Percentiles rank a stretch among this genome's conserved stretches.
Conservation (phyloP, 2,329 filamentous ascomycete species). For the Fusarium bactridioides region DNA sequence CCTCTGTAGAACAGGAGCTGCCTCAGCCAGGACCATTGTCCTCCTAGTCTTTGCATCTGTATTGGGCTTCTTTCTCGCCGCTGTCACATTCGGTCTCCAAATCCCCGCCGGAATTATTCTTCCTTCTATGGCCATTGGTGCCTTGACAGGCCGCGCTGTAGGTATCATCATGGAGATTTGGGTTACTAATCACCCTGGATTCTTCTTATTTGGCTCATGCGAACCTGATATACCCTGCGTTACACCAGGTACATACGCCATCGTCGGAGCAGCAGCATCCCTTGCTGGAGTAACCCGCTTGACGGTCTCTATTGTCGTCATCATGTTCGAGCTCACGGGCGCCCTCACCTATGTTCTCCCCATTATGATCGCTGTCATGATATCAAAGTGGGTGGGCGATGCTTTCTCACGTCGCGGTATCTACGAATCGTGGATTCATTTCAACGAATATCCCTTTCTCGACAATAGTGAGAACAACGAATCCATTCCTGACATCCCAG, state of each 20-base stretch:
- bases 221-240: conserved; percentile 88
- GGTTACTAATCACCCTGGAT: conserved; percentile 79
- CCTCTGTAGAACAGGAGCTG: conserved; percentile 86
- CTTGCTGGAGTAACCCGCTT: conserved; percentile 93
- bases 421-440: conserved; percentile 97
- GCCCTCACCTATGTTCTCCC: conserved; percentile 95
- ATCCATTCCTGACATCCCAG: conserved; percentile 80
- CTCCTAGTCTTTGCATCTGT: conserved; percentile 83
- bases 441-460: conserved; percentile 94
- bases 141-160: conserved; percentile 85
- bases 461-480: conserved; percentile 85
- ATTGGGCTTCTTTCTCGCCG: conserved; percentile 84
- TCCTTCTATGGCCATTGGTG: conserved; percentile 95
- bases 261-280: conserved; percentile 94
- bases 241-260: conserved; percentile 94
- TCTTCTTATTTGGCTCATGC: conserved; percentile 81
- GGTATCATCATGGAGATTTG: conserved; percentile 90
- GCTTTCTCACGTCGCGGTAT: conserved; percentile 92
- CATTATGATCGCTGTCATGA: conserved; percentile 99
- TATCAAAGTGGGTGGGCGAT: conserved; percentile 98
- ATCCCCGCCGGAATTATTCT: conserved; percentile 96
- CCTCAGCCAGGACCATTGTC: conserved; percentile 82
- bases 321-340: conserved; percentile 98
- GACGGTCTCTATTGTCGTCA: conserved; percentile 98
- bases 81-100: conserved; percentile 90